phyloP scores from a whole-genome alignment of 805 yeast species.

The Wickerhamomyces strasburgensis region DNA sequence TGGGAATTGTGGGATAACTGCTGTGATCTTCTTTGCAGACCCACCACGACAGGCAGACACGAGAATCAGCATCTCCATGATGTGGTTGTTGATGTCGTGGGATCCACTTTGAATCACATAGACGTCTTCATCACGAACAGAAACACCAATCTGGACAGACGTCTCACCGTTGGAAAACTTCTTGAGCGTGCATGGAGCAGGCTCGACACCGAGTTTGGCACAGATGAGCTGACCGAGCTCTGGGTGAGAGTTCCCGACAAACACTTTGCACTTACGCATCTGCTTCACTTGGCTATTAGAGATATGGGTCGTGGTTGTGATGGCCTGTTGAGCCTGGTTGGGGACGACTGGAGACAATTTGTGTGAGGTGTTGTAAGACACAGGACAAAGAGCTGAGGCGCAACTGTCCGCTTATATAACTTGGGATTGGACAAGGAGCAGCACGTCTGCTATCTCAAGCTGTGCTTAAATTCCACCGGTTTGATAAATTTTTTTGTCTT shows the following conservation, averaged over 20 bases:
- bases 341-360: slow-evolving; percentile 2
- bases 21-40: slow-evolving; percentile 93
- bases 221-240: slow-evolving; percentile 89
- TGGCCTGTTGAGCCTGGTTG: slow-evolving; percentile 8
- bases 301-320: slow-evolving; percentile 2
- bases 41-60: slow-evolving; percentile 97
- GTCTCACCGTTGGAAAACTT: slow-evolving; percentile 98
- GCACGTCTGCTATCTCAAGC: too few species aligned
- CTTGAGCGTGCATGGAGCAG: slow-evolving; percentile 87
- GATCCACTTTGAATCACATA: slow-evolving; percentile 90
- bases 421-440: too few species aligned
- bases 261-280: slow-evolving; percentile 96
- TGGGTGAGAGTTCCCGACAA: slow-evolving; percentile 96
- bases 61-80: slow-evolving; percentile 91
- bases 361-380: too few species aligned
- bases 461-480: neutral
- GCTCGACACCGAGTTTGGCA: slow-evolving; percentile 83
- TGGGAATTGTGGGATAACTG: slow-evolving; percentile 96
- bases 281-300: slow-evolving; percentile 8
- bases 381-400: too few species aligned
- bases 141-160: slow-evolving; percentile 89
- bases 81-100: slow-evolving; percentile 82
- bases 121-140: slow-evolving; percentile 95
- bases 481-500: too few species aligned
- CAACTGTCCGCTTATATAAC: too few species aligned